These are phyloP conservation scores for Orbilia oligospora DNA, from an alignment of 2,329 filamentous ascomycete genomes.

Conservation along the genomic window DNA sequence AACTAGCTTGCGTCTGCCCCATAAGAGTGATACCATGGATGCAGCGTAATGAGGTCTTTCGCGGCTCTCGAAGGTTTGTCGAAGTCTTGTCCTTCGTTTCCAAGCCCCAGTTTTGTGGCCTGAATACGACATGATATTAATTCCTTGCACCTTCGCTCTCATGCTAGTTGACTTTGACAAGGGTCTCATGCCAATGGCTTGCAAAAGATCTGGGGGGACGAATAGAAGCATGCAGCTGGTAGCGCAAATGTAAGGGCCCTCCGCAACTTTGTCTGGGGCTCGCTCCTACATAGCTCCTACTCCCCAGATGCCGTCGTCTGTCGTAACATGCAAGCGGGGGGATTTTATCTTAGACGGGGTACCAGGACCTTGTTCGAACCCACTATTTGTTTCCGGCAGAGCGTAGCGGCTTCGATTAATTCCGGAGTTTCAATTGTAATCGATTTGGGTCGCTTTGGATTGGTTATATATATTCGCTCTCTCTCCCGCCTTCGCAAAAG, in stretches of 20 bases:
- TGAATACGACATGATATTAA: conserved; percentile 37
- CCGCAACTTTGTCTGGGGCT: background rate
- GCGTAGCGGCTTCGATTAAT: conserved; percentile 15
- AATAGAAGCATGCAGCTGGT: conserved; percentile 7
- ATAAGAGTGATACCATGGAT: conserved; percentile 3
- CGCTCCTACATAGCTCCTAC: background rate
- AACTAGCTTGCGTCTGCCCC: background rate
- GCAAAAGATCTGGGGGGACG: conserved; percentile 1
- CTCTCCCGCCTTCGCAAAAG: background rate
- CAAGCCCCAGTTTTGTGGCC: conserved; percentile 30
- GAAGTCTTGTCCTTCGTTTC: conserved; percentile 22
- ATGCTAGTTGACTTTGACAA: conserved; percentile 5
- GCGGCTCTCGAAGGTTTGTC: conserved; percentile 23
- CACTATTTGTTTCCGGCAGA: conserved; percentile 44
- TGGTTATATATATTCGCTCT: conserved; percentile 40
- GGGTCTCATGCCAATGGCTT: conserved; percentile 12
- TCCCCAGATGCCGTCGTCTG: conserved; percentile 25
- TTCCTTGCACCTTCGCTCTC: conserved; percentile 1
- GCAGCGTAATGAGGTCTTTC: conserved; percentile 7
- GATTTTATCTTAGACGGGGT: conserved; percentile 5
- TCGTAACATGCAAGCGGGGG: conserved; percentile 39
- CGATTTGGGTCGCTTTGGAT: conserved; percentile 4
- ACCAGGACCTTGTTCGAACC: conserved; percentile 28
- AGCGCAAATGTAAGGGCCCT: conserved; percentile 8
- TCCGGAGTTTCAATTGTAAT: conserved; percentile 4